Conservation (phyloP, 305 asterid genomes). For the Ajuga reptans region DNA sequence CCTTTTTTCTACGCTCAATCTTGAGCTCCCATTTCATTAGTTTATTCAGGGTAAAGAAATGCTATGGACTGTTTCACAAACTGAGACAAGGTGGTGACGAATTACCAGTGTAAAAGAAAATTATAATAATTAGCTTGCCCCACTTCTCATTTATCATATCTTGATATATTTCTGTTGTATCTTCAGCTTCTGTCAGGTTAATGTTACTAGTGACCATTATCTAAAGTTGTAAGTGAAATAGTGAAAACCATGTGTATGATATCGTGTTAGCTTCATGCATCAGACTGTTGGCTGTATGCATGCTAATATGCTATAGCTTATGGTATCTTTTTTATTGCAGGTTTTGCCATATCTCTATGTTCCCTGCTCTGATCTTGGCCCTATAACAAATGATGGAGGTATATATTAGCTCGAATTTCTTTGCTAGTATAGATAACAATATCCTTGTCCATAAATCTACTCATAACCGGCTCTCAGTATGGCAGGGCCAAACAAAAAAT, state of each 20-base stretch:
- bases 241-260: not conserved
- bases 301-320: slow-evolving; percentile 9
- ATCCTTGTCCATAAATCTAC: slow-evolving; percentile 9
- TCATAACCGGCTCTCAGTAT: not conserved
- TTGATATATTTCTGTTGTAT: not conserved
- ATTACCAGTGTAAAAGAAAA: not conserved
- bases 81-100: not conserved
- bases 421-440: slow-evolving; percentile 1
- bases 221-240: not conserved
- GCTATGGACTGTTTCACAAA: not conserved
- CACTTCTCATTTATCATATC: slow-evolving; percentile 4
- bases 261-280: slow-evolving; percentile 4
- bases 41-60: not conserved
- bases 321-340: slow-evolving; percentile 37
- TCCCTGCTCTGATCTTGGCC: slow-evolving; percentile 59
- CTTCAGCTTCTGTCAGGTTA: not conserved
- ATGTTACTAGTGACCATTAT: not conserved
- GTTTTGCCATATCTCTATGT: slow-evolving; percentile 80
- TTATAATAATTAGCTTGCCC: not conserved
- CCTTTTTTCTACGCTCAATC: not conserved
- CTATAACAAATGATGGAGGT: slow-evolving; percentile 55
- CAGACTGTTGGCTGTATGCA: slow-evolving; percentile 16
- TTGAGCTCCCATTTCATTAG: not conserved
- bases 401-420: slow-evolving; percentile 13
- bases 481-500: not conserved